A percentile compares a stretch with the other conserved stretches of the same genome.
phyloP scores from a whole-genome alignment of 768 basidiomycete species.

The Pleurotus eryngii region DNA sequence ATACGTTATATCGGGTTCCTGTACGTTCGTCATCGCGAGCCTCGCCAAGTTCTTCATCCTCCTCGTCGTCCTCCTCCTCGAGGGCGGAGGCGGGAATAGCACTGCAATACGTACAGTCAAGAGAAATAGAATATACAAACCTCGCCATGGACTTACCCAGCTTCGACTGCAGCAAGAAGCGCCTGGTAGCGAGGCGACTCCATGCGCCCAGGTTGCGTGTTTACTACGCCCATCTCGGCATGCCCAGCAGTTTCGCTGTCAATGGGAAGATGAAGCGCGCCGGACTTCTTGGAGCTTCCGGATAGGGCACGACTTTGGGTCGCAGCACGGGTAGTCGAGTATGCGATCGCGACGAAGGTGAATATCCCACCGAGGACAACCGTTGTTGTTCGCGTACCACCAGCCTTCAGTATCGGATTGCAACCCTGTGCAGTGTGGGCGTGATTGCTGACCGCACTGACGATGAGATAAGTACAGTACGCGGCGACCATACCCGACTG shows the following conservation, averaged over 20 bases:
- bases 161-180: slow-evolving; percentile 91
- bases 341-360: slow-evolving; percentile 97
- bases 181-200: slow-evolving; percentile 93
- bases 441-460: slow-evolving; percentile 92
- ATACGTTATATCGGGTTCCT: slow-evolving; percentile 92
- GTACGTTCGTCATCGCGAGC: slow-evolving; percentile 88
- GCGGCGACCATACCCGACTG: slow-evolving; percentile 97
- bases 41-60: slow-evolving; percentile 72
- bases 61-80: slow-evolving; percentile 72
- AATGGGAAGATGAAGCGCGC: slow-evolving; percentile 59
- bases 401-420: slow-evolving; percentile 79
- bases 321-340: slow-evolving; percentile 93
- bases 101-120: slow-evolving; percentile 30
- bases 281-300: slow-evolving; percentile 63
- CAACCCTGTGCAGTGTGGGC: slow-evolving; percentile 69
- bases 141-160: slow-evolving; percentile 53
- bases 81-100: slow-evolving; percentile 93
- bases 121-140: slow-evolving; percentile 14
- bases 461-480: slow-evolving; percentile 94
- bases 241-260: slow-evolving; percentile 50
- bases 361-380: slow-evolving; percentile 90
- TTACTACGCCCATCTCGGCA: slow-evolving; percentile 75
- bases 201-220: slow-evolving; percentile 76
- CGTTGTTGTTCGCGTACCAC: slow-evolving; percentile 74
- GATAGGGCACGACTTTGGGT: slow-evolving; percentile 91